Percentiles rank a stretch among this genome's conserved stretches.
Evolutionary conservation across 1,139 yeast genomes (phyloP).

Genomic region (Hyphopichia burtonii): DNA sequence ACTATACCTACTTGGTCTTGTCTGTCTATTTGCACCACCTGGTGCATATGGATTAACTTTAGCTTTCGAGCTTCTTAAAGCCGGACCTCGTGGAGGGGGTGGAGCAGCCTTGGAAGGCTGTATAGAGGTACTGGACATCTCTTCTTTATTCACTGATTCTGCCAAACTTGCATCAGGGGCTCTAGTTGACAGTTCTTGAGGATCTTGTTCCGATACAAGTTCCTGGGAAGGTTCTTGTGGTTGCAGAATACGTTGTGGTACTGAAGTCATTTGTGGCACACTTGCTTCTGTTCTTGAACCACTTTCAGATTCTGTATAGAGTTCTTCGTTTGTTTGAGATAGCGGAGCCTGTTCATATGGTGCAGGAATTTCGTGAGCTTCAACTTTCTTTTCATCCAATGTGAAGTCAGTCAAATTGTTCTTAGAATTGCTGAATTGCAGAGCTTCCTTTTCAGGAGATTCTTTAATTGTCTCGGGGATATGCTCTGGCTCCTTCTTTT

Average conservation of each 20-base stretch:
- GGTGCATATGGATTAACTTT: constrained; percentile 46
- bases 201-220: too few relatives aligned
- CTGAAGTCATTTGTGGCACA: too few relatives aligned
- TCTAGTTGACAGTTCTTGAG: too few relatives aligned
- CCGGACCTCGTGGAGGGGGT: constrained; percentile 7
- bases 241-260: too few relatives aligned
- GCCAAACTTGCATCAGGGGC: too few relatives aligned
- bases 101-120: constrained; percentile 8
- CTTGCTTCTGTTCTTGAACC: too few relatives aligned
- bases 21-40: constrained; percentile 14
- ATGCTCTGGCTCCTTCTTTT: constrained; percentile 1
- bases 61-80: constrained; percentile 7
- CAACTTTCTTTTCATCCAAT: background rate
- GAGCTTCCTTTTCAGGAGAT: constrained; percentile 10
- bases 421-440: background rate
- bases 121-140: background rate
- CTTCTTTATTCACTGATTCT: too few relatives aligned
- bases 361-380: background rate
- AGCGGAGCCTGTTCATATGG: constrained; percentile 4
- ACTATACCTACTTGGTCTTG: constrained; percentile 26
- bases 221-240: too few relatives aligned
- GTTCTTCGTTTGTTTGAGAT: background rate
- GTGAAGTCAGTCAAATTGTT: background rate
- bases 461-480: constrained; percentile 13
- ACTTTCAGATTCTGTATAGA: too few relatives aligned